A percentile compares a stretch with the other conserved stretches of the same genome.
These are phyloP conservation scores for Tillandsia leiboldiana DNA, from an alignment of 176 grass and related monocot genomes.

Conservation along the genomic window DNA sequence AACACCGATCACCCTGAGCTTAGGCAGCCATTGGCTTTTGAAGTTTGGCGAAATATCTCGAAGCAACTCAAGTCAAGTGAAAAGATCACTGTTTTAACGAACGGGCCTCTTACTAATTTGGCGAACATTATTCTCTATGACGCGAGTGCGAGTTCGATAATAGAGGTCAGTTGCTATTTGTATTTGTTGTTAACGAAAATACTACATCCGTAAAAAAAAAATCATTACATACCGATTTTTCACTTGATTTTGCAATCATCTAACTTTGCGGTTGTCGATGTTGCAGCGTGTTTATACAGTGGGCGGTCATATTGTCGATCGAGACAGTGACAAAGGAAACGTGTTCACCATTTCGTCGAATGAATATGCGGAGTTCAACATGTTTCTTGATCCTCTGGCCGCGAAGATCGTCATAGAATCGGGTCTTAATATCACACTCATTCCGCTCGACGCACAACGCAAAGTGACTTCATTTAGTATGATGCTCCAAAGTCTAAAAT, in stretches of 20 bases:
- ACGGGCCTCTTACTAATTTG: slow-evolving; percentile 76
- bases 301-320: slow-evolving; percentile 50
- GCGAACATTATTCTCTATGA: slow-evolving; percentile 63
- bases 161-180: slow-evolving; percentile 34
- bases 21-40: slow-evolving; percentile 60
- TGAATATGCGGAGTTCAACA: slow-evolving; percentile 73
- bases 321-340: slow-evolving; percentile 33
- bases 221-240: not conserved
- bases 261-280: not conserved
- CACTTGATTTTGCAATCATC: too few relatives aligned
- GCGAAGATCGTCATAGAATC: slow-evolving; percentile 34
- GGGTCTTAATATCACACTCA: slow-evolving; percentile 12
- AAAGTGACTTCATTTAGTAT: slow-evolving; percentile 11
- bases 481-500: slow-evolving; percentile 5
- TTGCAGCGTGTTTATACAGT: slow-evolving; percentile 59
- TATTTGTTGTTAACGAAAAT: slow-evolving; percentile 1
- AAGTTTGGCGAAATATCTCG: slow-evolving; percentile 66
- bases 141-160: slow-evolving; percentile 27
- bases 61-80: slow-evolving; percentile 35
- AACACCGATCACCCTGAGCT: slow-evolving; percentile 66
- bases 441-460: slow-evolving; percentile 12
- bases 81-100: slow-evolving; percentile 58
- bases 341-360: slow-evolving; percentile 49
- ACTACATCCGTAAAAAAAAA: not conserved
- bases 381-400: slow-evolving; percentile 68